Conservation (phyloP, 192 early-diverging fungal genomes). For the Umbelopsis isabellina region DNA sequence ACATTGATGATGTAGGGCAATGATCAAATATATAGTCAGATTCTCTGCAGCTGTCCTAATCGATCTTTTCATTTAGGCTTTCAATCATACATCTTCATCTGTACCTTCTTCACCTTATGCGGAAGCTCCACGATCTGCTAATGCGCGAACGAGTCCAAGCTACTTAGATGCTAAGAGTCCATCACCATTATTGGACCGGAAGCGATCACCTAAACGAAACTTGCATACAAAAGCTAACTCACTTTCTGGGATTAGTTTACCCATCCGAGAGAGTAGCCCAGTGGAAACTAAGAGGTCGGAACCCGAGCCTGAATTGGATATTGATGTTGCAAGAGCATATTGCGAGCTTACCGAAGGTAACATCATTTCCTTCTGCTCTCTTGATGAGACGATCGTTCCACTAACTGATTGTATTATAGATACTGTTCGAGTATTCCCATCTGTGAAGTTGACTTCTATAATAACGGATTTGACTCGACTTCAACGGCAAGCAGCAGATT, state of each 20-base stretch:
- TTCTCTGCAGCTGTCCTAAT: not conserved
- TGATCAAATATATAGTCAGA: not conserved
- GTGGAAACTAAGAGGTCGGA: slow-evolving; percentile 15
- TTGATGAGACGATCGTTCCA: not conserved
- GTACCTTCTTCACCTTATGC: slow-evolving; percentile 1
- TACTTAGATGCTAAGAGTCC: not conserved
- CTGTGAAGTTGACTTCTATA: slow-evolving; percentile 52
- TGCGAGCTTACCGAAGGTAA: slow-evolving; percentile 45
- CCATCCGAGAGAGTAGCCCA: not conserved
- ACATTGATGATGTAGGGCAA: slow-evolving; percentile 33
- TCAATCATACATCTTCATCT: slow-evolving; percentile 1
- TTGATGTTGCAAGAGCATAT: slow-evolving; percentile 47
- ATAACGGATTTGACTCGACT: slow-evolving; percentile 48
- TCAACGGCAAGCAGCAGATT: slow-evolving; percentile 55
- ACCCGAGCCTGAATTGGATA: slow-evolving; percentile 40
- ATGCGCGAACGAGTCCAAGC: not conserved
- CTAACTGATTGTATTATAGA: slow-evolving; percentile 28
- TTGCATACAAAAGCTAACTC: slow-evolving; percentile 9
- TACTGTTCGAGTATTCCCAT: slow-evolving; percentile 51
- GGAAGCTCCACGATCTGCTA: not conserved
- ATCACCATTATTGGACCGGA: not conserved
- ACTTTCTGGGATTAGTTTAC: slow-evolving; percentile 1
- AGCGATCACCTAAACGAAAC: not conserved
- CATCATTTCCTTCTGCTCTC: not conserved
- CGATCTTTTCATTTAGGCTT: not conserved